phyloP scores from a whole-genome alignment of 345 rosid genomes.

The thale cress (Arabidopsis thaliana) region DNA sequence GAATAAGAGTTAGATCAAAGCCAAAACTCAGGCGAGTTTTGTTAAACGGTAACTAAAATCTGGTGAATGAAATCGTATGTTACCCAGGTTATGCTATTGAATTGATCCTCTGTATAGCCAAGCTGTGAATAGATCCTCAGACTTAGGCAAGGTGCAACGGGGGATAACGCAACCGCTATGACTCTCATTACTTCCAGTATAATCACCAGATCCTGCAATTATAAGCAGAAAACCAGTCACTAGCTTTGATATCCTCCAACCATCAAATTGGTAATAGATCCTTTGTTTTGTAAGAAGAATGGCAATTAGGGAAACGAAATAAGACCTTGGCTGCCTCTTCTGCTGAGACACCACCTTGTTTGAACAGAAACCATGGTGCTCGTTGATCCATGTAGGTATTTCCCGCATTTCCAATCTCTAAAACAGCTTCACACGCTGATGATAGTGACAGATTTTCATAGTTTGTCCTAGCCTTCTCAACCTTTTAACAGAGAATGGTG shows the following conservation, averaged over 20 bases:
- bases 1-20: background rate
- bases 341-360: constrained; percentile 81
- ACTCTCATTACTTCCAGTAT: constrained; percentile 89
- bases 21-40: background rate
- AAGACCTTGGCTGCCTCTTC: constrained; percentile 90
- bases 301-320: background rate
- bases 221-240: constrained; percentile 15
- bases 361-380: constrained; percentile 89
- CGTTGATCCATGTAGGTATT: constrained; percentile 80
- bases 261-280: constrained; percentile 6
- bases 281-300: background rate
- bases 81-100: constrained; percentile 67
- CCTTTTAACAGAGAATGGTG: constrained; percentile 48
- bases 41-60: background rate
- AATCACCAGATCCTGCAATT: constrained; percentile 78
- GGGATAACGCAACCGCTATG: constrained; percentile 76
- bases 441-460: constrained; percentile 76
- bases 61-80: constrained; percentile 24
- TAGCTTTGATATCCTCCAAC: background rate
- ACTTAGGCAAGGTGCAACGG: constrained; percentile 74
- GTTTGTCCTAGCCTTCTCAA: constrained; percentile 64
- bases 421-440: constrained; percentile 81
- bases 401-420: constrained; percentile 90
- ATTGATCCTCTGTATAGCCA: constrained; percentile 72
- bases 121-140: constrained; percentile 80